phyloP scores from a whole-genome alignment of 352 stramenopile genomes.

The Globisporangium cederbergense region DNA sequence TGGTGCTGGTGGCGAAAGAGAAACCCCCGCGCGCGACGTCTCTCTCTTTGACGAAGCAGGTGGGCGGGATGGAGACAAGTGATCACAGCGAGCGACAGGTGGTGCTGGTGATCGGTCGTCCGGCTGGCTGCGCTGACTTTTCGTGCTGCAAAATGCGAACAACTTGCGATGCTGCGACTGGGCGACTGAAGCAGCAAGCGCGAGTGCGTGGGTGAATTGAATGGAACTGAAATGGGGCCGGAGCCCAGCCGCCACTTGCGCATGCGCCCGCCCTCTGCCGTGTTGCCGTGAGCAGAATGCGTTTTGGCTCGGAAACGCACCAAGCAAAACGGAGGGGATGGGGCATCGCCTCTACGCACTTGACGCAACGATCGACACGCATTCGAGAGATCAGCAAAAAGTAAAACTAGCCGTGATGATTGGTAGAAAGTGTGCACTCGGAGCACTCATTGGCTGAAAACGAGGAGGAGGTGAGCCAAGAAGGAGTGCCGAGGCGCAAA shows the following conservation, averaged over 20 bases:
- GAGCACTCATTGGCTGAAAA: slow-evolving; percentile 7
- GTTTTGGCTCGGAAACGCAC: background rate
- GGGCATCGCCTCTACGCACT: background rate
- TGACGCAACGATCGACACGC: background rate
- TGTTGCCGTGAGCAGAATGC: background rate
- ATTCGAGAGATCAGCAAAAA: too few species aligned
- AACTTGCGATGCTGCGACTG: background rate
- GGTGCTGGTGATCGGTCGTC: background rate
- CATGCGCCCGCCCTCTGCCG: background rate
- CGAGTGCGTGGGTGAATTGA: background rate
- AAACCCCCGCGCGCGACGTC: background rate
- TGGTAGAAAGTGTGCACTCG: background rate
- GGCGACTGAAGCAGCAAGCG: background rate
- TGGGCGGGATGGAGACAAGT: background rate
- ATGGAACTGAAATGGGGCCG: background rate
- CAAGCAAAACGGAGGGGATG: background rate
- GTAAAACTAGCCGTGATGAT: background rate
- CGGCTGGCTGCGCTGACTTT: background rate
- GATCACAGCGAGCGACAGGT: background rate
- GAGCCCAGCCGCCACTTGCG: background rate
- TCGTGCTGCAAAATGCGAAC: background rate
- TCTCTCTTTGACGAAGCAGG: background rate
- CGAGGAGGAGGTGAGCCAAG: background rate
- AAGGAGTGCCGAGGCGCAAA: background rate
- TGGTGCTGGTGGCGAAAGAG: slow-evolving; percentile 1